These are phyloP conservation scores for Tolypocladium cylindrosporum DNA, from an alignment of 2,329 filamentous ascomycete genomes.

Conservation along the genomic window DNA sequence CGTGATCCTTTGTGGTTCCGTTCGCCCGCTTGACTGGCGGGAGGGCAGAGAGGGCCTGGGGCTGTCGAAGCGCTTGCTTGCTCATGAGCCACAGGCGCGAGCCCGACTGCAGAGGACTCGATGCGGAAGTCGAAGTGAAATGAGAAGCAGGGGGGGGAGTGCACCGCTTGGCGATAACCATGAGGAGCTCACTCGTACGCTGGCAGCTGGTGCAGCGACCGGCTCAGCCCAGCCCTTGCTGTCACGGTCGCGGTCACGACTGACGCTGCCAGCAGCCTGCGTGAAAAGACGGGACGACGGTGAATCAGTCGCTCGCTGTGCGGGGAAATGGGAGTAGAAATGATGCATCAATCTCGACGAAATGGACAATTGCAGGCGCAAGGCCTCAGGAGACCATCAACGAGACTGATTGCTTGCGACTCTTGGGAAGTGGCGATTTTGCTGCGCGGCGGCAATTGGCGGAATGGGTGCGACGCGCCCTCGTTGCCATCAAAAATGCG, in stretches of 20 bases:
- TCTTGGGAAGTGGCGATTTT: background rate
- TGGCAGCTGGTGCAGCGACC: background rate
- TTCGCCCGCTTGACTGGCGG: background rate
- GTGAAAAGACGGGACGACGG: conserved; percentile 2
- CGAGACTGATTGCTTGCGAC: background rate
- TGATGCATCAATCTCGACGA: background rate
- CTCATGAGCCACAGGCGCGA: background rate
- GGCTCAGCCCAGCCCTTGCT: background rate
- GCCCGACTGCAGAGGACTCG: background rate
- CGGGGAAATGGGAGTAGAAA: background rate
- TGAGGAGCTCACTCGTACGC: conserved; percentile 4
- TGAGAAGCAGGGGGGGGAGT: background rate
- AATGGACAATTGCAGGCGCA: background rate
- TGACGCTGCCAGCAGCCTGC: background rate
- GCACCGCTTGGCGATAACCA: background rate
- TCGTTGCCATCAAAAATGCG: background rate
- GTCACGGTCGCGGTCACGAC: conserved; percentile 3
- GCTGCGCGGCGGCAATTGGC: background rate
- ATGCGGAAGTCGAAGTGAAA: too few relatives aligned
- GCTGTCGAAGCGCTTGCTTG: background rate
- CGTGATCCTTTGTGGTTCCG: background rate
- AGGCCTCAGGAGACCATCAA: background rate
- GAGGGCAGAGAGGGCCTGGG: background rate
- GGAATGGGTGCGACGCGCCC: background rate
- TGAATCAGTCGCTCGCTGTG: conserved; percentile 12